These are phyloP conservation scores for Saturnispora ahearnii DNA, from an alignment of 805 yeast genomes.

Conservation along the genomic window DNA sequence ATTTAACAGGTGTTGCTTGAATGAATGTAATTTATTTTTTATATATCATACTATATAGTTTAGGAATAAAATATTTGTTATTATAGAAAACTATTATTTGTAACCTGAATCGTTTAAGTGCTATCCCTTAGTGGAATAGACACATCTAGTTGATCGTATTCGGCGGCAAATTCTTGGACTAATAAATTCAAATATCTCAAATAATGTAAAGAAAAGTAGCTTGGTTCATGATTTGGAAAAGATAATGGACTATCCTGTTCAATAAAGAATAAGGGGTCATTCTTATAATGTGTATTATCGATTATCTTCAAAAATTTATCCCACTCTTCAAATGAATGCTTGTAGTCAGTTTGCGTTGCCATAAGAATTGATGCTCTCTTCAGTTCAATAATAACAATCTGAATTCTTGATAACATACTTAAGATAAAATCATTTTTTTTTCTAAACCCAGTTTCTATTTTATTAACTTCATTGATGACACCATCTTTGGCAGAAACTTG, in stretches of 20 bases:
- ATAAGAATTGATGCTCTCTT: constrained; percentile 26
- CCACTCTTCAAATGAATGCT: constrained; percentile 50
- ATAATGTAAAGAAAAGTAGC: constrained; percentile 36
- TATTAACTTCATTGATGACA: constrained; percentile 8
- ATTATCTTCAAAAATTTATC: constrained; percentile 27
- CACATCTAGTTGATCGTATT: constrained; percentile 14
- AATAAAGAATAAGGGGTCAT: constrained; percentile 46
- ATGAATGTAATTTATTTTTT: background rate
- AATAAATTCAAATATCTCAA: constrained; percentile 19
- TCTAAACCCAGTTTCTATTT: constrained; percentile 16
- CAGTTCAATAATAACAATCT: constrained; percentile 25
- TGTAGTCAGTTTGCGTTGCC: constrained; percentile 32
- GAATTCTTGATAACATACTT: constrained; percentile 17
- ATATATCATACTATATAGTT: background rate
- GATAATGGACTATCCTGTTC: constrained; percentile 59
- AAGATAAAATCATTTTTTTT: constrained; percentile 23
- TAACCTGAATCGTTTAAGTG: background rate
- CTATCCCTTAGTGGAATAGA: background rate
- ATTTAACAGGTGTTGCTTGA: background rate
- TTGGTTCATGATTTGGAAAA: constrained; percentile 61
- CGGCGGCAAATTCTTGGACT: constrained; percentile 21
- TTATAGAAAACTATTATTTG: too few species aligned
- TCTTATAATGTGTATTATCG: constrained; percentile 17
- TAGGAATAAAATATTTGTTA: too few species aligned
- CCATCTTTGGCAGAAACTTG: background rate